Evolutionary conservation across 164 flowering plant species (phyloP).

Genomic region (Taxillus chinensis): DNA sequence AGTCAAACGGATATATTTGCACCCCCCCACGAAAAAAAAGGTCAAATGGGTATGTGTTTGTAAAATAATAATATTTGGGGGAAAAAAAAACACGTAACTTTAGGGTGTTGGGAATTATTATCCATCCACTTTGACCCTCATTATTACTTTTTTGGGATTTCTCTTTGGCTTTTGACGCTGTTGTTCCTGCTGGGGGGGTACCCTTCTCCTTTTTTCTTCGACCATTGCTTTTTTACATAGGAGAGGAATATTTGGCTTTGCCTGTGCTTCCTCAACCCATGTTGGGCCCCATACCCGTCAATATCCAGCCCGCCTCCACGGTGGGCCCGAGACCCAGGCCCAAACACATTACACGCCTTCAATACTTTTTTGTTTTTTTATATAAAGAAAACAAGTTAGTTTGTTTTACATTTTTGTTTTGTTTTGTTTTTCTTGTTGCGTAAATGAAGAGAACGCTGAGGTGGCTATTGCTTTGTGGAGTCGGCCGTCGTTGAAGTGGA

Average conservation of each 20-base stretch:
- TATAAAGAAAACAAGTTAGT: too few relatives aligned
- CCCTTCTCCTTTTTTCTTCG: constrained; percentile 34
- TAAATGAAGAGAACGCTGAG: constrained; percentile 28
- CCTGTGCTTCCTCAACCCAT: constrained; percentile 29
- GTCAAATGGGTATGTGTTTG: too few relatives aligned
- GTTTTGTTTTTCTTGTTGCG: constrained; percentile 22
- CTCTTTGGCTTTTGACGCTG: constrained; percentile 1
- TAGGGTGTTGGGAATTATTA: constrained; percentile 27
- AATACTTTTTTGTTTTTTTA: too few relatives aligned
- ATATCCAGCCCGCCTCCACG: constrained; percentile 12
- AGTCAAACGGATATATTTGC: constrained; percentile 37
- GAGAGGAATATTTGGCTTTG: constrained; percentile 33
- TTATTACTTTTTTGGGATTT: not conserved
- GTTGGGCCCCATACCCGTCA: constrained; percentile 28
- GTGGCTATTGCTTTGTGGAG: constrained; percentile 37
- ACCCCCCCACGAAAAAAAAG: too few relatives aligned
- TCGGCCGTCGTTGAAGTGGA: constrained; percentile 51
- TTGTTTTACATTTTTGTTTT: too few relatives aligned
- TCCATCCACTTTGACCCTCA: constrained; percentile 36
- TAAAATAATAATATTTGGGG: too few relatives aligned
- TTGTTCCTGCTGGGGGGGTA: constrained; percentile 34
- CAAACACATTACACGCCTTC: constrained; percentile 6
- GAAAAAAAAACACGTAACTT: not conserved
- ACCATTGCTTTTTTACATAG: constrained; percentile 45
- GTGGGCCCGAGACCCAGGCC: constrained; percentile 33